Base-by-base conservation (phyloP, 83 land plant genomes). In the Thuja plicata region DNA sequence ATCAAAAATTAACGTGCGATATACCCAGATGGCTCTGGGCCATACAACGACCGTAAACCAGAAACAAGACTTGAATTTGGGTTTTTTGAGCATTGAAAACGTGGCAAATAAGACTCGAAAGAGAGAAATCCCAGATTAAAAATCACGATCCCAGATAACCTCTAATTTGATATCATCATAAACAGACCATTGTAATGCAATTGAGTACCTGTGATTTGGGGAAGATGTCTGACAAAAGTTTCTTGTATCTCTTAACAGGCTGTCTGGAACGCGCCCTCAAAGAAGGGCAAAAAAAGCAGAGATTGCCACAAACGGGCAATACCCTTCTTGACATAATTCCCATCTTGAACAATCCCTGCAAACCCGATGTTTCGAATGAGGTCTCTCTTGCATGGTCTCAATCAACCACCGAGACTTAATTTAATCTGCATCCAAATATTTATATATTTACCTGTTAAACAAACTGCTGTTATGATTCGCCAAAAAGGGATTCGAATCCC, bases 161-260 rank as follows among this genome's bases (percentile, higher is more conserved):
- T 76, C 38, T 12, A 76, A 32, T 76, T 76, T 76, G 79, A 76
- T 34, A 76, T 34, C 79, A 76, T 12, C 17, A 76, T 35, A 32
- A 16, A 76, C 15, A 76, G 12, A 32, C 17, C 79, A 34, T 27
- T 32, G 12, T 32, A n/a, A 32, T 74, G 32, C 32, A 24, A 62
- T 66, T 35, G 16, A 76, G 3, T 88, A 94, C 97, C 94, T 93
- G 96, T 3, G 92, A 76, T 78, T 90, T 90, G 50, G 97, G 97
- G 48, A 95, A 95, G 37, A 95, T 91, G 87, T 95, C 96, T 7
- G 96, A 62, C 24, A 95, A 92, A 17, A 88, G 91, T 88, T 89
- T 90, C 94, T 95, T 95, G 91, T 95, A 95, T 21, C 97, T 91
- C 87, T 95, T 95, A 40, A 95, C 96, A 19, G 97, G 97, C 90